Base-by-base conservation (phyloP, 2,329 filamentous ascomycete species). In the Aspergillus felis region DNA sequence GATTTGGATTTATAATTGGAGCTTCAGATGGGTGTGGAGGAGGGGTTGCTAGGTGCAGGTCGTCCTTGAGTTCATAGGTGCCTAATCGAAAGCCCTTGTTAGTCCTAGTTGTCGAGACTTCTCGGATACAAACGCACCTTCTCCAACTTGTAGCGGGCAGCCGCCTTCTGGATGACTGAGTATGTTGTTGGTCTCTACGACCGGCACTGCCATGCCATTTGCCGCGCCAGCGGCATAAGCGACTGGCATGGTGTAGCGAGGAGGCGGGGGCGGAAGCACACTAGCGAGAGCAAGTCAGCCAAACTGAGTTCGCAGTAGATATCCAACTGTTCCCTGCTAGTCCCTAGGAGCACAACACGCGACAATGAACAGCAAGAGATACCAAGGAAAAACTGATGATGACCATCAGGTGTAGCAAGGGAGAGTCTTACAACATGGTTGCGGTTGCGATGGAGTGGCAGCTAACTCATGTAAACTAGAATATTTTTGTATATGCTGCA, bases 11-110 rank as follows among this genome's bases (percentile, higher is more conserved):
- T 57, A 89, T 78, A 44, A 92, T 78, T 24, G 92, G 92, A 12
- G 91, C 87, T 79, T 99, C 94, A 60, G 92, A 96, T 24, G 94
- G 94, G 76, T 99, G 94, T 14, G 92, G 92, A 61, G 93, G 93
- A 56, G 94, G 94, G 35, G 92, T 97, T 48, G 94, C 93, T 57
- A 99, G 87, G 65, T 92, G 89, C 28, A 99, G 80, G 72, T 96
- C 91, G 76, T 99, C 93, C 73, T 92, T 89, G 47, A 97, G 84
- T 24, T 90, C 83, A 70, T 99, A 99, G 60, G 90, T 93, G 68
- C 92, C 91, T 94, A 66, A 54, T n/a, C 25, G 44, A 24, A 7
- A 12, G 12, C 6, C 44, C 6, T 12, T 17, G 44, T 47, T 12
- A 47, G 44, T 47, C 14, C 20, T 27, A 14, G 24, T 24, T 12